Evolutionary conservation across 176 grass and related monocot species (phyloP), one percentile per base, ranked within the genome.

Genomic region (Oryza punctata): DNA sequence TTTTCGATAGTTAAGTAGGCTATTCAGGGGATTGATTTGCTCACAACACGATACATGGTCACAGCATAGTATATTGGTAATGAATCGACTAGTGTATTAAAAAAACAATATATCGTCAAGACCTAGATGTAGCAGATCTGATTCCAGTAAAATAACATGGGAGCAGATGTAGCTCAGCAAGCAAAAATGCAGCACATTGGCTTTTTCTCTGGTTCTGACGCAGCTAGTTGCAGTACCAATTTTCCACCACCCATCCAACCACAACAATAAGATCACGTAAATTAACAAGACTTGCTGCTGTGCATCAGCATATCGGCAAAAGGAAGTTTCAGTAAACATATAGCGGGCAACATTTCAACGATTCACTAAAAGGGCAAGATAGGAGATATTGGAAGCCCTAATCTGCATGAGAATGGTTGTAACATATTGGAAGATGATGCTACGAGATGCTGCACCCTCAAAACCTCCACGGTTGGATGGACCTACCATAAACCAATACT

Each of bases 121-220:
- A 9, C 7, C 19, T 57, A 11, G 57, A 6, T 9, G 21, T 61
- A 61, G 0, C 2, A 61, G 21, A 23, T 3, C 24, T 61, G n/a
- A 61, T 24, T 61, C 0, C 9, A 57, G 57, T 61, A 61, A 61
- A 61, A 24, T 61, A 21, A 61, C 7, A 61, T 24, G 5, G 49
- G 33, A 32, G 65, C 16, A 63, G 11, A 9, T 46, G 5, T 25
- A 65, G 40, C 63, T 38, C 24, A 29, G 11, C 27, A 65, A 66
- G 59, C n/a, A 38, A 81, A 80, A 70, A 52, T 11, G 49, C 15
- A 88, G 12, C 75, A 84, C 59, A 24, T 65, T 23, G 18, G 16
- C 44, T 10, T 83, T 83, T 50, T 28, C 40, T 18, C 35, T 44
- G n/a, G 23, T 41, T 38, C 35, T 70, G 35, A 57, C 38, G 60